Base-by-base conservation (phyloP, 164 flowering plant genomes). In the Vitis cinerea region DNA sequence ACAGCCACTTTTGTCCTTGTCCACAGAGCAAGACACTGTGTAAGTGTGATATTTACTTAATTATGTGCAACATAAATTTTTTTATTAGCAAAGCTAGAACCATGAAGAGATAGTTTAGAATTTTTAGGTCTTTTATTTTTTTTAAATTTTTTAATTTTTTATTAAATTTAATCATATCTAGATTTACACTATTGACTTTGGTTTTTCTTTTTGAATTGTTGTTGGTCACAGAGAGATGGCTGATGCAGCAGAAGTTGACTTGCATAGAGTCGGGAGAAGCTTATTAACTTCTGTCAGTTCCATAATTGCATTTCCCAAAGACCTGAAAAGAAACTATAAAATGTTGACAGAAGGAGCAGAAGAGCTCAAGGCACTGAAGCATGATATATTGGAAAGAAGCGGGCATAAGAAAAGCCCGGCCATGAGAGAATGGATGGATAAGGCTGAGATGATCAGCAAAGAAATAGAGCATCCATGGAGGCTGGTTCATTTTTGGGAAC, bases 271-370 rank as follows among this genome's bases (percentile, higher is more conserved):
- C 3, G 62, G 62, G 47, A 59, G 30, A 59, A 59, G 10, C 62
- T 59, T 59, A 27, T 12, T 59, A 17, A 9, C 62, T 27, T 68
- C 10, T 68, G 16, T 60, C 16, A 10, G 10, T 50, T 17, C 14
- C 9, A 27, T 64, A 19, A 2, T 50, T 17, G 47, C n/a, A 9
- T 60, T 16, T 53, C 44, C 68, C 0, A 68, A 68, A 11, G 64
- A 74, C n/a, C 50, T 68, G 8, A 17, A 68, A 6, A 57, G 16
- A 47, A 68, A 50, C n/a, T 63, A 37, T 50, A n/a, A 29, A 17
- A 56, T 15, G 13, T 29, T 74, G 3, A 58, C n/a, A 8, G 68
- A 58, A 8, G 63, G 64, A 63, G 69, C 59, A 50, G 11, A 50
- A 9, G 19, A 11, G 15, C 61, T 69, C 23, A 23, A 14, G 10